Base-by-base conservation (phyloP, 129 eudicot genomes). In the Mikania micrantha region DNA sequence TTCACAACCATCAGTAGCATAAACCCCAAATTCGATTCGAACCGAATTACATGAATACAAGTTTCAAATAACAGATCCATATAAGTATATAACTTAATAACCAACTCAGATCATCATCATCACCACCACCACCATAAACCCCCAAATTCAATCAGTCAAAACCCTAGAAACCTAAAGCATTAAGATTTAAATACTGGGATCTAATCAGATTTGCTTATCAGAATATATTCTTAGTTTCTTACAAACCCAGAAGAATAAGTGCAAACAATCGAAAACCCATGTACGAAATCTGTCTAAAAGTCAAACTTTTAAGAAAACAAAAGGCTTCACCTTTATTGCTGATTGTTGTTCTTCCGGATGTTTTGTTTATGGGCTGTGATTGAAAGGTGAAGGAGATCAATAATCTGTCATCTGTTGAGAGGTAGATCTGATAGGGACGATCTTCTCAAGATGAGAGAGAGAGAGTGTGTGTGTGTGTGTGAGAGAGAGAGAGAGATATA, bases 341-440 rank as follows among this genome's bases (percentile, higher is more conserved):
- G 41, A 36, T 73, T 47, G 39, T 4, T 49, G 71, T 72, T 47
- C 34, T 54, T 66, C 39, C 6, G 28, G 75, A 47, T 34, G 64
- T 27, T 76, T 62, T 24, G 60, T 66, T 68, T 59, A 15, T 67
- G 79, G 56, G 69, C 42, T 17, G 24, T 60, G 75, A 76, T 48
- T 47, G 69, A 76, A 24, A 75, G 70, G 29, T 60, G 69, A 75
- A 39, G 42, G 56, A 59, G 70, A 67, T 67, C 35, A 67, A 75
- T 34, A 5, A 22, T 57, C 41, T 21, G 74, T 68, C 34, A 48
- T 76, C 54, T 64, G 71, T 32, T 41, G 56, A 52, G 56, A 50
- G 71, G 39, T 50, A 16, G 74, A 75, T 75, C 79, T 45, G 79
- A 75, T 75, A 69, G 69, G 71, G 74, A 56, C 62, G 62, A 56